Percentiles rank a stretch among this genome's conserved stretches.
Evolutionary conservation across 768 basidiomycete genomes (phyloP).

Genomic region (Mycena kentingensis): DNA sequence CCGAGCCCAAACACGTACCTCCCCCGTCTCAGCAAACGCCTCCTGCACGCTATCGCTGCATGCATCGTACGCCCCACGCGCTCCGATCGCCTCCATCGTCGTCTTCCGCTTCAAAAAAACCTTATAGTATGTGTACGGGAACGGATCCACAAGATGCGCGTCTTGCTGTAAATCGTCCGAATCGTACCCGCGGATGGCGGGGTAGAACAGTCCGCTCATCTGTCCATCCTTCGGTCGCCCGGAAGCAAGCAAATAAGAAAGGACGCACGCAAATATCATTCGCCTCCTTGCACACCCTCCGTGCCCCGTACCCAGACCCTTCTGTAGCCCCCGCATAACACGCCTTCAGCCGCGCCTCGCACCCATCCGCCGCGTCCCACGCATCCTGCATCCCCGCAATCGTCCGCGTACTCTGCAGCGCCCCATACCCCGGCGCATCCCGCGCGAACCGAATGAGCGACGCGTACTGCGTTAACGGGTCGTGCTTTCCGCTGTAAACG

Average conservation of each 20-base stretch:
- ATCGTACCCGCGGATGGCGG: constrained; percentile 2
- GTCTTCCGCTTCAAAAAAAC: constrained; percentile 32
- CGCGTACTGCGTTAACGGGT: constrained; percentile 45
- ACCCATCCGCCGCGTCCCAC: constrained; percentile 37
- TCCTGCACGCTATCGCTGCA: constrained; percentile 29
- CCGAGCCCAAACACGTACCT: constrained; percentile 20
- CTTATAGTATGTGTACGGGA: constrained; percentile 43
- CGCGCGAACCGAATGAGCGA: constrained; percentile 43
- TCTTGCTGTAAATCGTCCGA: constrained; percentile 16
- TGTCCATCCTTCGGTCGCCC: neutral
- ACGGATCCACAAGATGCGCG: constrained; percentile 36
- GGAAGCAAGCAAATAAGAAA: neutral
- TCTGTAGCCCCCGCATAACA: constrained; percentile 43
- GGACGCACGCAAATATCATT: constrained; percentile 44
- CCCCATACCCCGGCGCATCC: constrained; percentile 50
- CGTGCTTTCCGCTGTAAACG: constrained; percentile 44
- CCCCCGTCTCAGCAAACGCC: constrained; percentile 33
- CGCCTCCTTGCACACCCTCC: constrained; percentile 40
- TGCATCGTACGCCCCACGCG: constrained; percentile 33
- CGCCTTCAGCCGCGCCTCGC: constrained; percentile 37
- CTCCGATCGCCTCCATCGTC: constrained; percentile 41
- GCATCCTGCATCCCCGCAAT: constrained; percentile 37
- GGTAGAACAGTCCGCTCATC: constrained; percentile 1
- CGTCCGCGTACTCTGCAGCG: constrained; percentile 37
- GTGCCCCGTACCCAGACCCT: constrained; percentile 30